These are phyloP conservation scores for Comarum palustre DNA, from an alignment of 306 rosid genomes.

Conservation along the genomic window DNA sequence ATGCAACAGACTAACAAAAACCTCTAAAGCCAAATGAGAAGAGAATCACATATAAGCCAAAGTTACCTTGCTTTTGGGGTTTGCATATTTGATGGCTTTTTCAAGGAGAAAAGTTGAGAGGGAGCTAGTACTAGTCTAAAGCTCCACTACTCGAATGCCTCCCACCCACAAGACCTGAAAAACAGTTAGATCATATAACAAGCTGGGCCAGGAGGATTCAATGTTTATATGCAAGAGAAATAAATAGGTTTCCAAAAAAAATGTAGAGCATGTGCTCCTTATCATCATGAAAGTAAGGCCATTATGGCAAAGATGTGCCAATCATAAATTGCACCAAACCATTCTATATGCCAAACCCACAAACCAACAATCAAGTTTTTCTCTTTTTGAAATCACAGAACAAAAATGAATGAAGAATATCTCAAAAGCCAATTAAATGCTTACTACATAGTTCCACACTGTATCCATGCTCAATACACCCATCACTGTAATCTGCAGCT, in stretches of 20 bases:
- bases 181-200: slow-evolving; percentile 46
- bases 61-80: slow-evolving; percentile 94
- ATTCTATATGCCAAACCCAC: slow-evolving; percentile 17
- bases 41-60: slow-evolving; percentile 19
- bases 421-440: slow-evolving; percentile 11
- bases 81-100: slow-evolving; percentile 61
- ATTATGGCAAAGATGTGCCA: slow-evolving; percentile 42
- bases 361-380: not conserved
- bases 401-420: slow-evolving; percentile 5
- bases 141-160: slow-evolving; percentile 53
- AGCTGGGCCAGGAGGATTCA: slow-evolving; percentile 62
- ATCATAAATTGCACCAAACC: slow-evolving; percentile 11
- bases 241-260: slow-evolving; percentile 66
- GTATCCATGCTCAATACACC: slow-evolving; percentile 23
- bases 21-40: slow-evolving; percentile 17
- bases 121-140: slow-evolving; percentile 22
- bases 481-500: slow-evolving; percentile 39
- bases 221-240: slow-evolving; percentile 43
- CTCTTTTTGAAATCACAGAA: not conserved
- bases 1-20: slow-evolving; percentile 20
- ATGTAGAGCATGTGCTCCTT: slow-evolving; percentile 49
- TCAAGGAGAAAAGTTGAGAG: slow-evolving; percentile 27
- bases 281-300: slow-evolving; percentile 33
- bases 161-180: slow-evolving; percentile 72
- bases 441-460: slow-evolving; percentile 11